phyloP scores from a whole-genome alignment of 306 rosid genomes.

The Benincasa hispida region DNA sequence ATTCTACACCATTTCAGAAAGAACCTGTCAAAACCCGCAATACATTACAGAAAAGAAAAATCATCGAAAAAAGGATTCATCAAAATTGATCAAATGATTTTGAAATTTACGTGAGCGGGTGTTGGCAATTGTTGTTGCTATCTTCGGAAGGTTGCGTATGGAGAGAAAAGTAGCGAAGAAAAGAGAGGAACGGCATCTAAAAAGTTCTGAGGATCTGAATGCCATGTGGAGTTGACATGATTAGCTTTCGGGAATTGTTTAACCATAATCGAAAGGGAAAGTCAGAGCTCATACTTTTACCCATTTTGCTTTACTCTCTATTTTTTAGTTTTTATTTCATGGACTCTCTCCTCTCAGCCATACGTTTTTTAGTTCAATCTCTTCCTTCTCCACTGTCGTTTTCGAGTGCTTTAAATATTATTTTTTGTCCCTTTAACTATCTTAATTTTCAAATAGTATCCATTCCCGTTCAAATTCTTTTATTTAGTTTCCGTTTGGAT shows the following conservation, averaged over 20 bases:
- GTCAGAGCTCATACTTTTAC: not conserved
- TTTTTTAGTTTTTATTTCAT: not conserved
- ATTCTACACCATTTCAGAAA: not conserved
- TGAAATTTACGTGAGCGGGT: not conserved
- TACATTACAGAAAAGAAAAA: not conserved
- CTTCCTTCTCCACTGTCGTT: not conserved
- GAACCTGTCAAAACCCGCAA: conserved; percentile 6
- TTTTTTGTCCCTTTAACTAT: no score
- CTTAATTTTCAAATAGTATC: no score
- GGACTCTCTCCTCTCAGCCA: not conserved
- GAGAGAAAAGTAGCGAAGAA: not conserved
- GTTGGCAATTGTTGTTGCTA: not conserved
- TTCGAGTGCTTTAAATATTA: no score
- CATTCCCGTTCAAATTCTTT: no score
- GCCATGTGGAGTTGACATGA: conserved; percentile 2
- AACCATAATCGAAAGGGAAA: not conserved
- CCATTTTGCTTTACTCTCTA: not conserved
- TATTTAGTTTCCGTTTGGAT: no score
- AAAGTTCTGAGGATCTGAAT: not conserved
- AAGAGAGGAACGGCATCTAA: not conserved
- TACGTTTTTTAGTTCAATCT: not conserved
- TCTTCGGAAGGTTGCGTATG: not conserved
- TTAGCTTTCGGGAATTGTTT: not conserved
- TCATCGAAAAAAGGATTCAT: not conserved
- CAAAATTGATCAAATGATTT: not conserved